These are phyloP conservation scores for Firmiana major DNA, from an alignment of 345 rosid genomes.

Conservation along the genomic window DNA sequence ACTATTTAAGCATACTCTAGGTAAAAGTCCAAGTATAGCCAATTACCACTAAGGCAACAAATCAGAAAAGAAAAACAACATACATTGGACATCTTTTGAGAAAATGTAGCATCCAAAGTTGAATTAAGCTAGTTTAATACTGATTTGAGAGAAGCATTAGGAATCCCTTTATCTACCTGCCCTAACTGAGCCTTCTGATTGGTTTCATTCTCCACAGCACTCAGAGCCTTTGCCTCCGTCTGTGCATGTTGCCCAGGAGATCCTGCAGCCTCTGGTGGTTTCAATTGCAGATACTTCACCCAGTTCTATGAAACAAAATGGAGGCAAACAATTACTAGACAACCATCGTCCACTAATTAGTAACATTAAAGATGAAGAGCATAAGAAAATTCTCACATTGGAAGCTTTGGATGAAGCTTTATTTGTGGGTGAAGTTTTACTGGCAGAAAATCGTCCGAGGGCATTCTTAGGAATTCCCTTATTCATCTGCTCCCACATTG, in stretches of 20 bases:
- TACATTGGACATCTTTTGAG: slow-evolving; percentile 35
- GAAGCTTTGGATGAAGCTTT: slow-evolving; percentile 26
- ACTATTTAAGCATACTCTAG: slow-evolving; percentile 3
- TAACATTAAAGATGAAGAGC: not conserved
- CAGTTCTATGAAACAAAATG: slow-evolving; percentile 30
- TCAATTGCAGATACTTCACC: slow-evolving; percentile 33
- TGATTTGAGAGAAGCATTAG: slow-evolving; percentile 23
- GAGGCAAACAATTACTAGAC: not conserved
- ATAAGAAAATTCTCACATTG: slow-evolving; percentile 38
- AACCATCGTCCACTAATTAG: not conserved
- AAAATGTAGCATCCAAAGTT: slow-evolving; percentile 15
- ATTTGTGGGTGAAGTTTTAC: slow-evolving; percentile 23
- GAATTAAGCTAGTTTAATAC: slow-evolving; percentile 18
- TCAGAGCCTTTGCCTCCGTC: not conserved
- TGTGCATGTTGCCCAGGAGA: slow-evolving; percentile 9
- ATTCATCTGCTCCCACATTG: slow-evolving; percentile 69
- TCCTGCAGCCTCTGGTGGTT: slow-evolving; percentile 12
- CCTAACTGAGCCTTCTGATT: slow-evolving; percentile 35
- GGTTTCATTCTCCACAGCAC: slow-evolving; percentile 24
- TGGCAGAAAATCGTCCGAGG: slow-evolving; percentile 29
- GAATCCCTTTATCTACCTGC: slow-evolving; percentile 21
- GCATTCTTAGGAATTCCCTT: slow-evolving; percentile 36
- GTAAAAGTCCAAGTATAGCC: not conserved
- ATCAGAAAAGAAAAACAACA: slow-evolving; percentile 1
- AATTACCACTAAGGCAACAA: not conserved